A percentile compares a stretch with the other conserved stretches of the same genome.
phyloP scores from a whole-genome alignment of 2,329 filamentous ascomycete genomes.

The Neophaeococcomyces mojaviensis region DNA sequence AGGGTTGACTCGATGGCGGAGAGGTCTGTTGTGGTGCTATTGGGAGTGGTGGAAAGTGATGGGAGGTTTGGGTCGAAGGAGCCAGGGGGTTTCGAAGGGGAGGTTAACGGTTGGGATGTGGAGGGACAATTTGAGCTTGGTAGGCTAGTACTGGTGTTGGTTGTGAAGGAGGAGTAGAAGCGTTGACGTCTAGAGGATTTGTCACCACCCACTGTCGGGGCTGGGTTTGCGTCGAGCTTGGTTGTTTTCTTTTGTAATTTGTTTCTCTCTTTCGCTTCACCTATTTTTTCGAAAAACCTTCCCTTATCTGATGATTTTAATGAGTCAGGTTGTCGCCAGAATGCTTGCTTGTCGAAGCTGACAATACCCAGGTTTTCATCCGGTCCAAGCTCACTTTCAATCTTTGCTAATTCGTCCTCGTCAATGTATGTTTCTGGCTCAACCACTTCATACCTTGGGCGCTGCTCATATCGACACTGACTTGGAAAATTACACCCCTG shows the following conservation, averaged over 20 bases:
- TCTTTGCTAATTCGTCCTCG: background rate
- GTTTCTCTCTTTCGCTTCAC: background rate
- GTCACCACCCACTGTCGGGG: background rate
- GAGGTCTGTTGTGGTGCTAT: background rate
- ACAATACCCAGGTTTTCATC: too few relatives aligned
- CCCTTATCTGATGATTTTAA: background rate
- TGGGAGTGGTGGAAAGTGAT: background rate
- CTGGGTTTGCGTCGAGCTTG: background rate
- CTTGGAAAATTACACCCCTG: slow-evolving; percentile 21
- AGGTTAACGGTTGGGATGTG: background rate
- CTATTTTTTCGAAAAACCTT: background rate
- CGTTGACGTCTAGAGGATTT: background rate
- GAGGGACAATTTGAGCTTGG: background rate
- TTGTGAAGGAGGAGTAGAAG: slow-evolving; percentile 1
- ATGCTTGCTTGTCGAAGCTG: slow-evolving; percentile 1
- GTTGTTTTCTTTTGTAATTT: slow-evolving; percentile 1
- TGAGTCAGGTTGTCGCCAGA: background rate
- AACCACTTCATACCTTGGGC: background rate
- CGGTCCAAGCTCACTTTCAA: too few relatives aligned
- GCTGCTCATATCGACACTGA: slow-evolving; percentile 18
- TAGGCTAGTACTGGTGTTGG: background rate
- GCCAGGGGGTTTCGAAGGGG: background rate
- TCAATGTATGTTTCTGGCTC: background rate
- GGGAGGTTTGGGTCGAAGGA: background rate
- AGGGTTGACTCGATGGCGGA: slow-evolving; percentile 4